Evolutionary conservation across 1,284 basidiomycete genomes (phyloP), one percentile per base, ranked within the genome.

Genomic region (Trichosporon coremiiforme): DNA sequence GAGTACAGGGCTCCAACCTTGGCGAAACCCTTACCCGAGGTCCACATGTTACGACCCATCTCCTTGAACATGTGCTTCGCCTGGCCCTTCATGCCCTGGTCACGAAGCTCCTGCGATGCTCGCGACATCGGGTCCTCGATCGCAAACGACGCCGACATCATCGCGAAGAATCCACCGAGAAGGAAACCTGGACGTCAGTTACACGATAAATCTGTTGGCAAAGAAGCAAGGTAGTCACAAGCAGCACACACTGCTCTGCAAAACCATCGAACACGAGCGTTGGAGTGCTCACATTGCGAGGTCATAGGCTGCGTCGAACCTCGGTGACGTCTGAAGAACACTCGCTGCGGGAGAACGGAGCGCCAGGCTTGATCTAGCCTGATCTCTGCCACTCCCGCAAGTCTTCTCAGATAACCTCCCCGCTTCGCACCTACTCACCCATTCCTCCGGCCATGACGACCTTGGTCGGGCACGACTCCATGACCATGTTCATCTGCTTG

Each of bases 1-100:
- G 93, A 90, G 82, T 94, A 99, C 64, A 99, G 79, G 5, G 92
- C 93, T 17, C 95, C 96, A 64, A 99, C 93, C 85, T 96, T 97
- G 0, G 90, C 95, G 78, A 98, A 98, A 0, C 94, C 92, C 80
- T 91, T 94, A 13, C 96, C 96, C 67, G 87, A 91, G 36, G 87
- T 86, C 88, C 89, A 95, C 94, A 98, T 97, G 62, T 90, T 90
- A 74, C 88, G 89, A 0, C 95, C 96, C 90, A 98, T 98, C 75
- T 98, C 95, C 79, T 90, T 93, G 84, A 98, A 93, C 53, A 97
- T 90, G 75, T 91, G 90, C 63, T 88, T 87, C 0, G 94, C 92
- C 79, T 95, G 82, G 13, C 76, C 83, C 57, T 76, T 75, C 33
- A 81, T 82, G 1, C 82, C 80, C 22, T 70, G 69, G 55, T 71